These are phyloP conservation scores for Corynespora cassiicola DNA, from an alignment of 2,329 filamentous ascomycete genomes.

Conservation along the genomic window DNA sequence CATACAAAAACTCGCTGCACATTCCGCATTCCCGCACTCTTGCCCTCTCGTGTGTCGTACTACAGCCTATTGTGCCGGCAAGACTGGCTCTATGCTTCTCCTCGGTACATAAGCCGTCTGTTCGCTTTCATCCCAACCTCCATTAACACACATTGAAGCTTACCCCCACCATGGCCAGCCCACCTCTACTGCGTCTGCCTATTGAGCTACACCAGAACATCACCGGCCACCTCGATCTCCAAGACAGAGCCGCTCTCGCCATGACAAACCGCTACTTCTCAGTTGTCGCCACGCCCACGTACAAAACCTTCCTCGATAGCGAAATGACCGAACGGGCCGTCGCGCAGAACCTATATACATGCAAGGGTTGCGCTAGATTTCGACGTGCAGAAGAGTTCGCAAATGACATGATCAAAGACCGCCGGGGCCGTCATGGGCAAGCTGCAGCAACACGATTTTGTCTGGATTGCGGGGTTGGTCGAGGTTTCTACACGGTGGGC, in stretches of 20 bases:
- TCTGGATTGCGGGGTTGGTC: constrained; percentile 31
- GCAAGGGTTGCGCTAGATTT: constrained; percentile 27
- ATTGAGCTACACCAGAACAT: constrained; percentile 31
- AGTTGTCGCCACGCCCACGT: constrained; percentile 23
- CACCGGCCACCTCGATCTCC: constrained; percentile 24
- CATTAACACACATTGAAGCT: too few species aligned
- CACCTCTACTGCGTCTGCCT: constrained; percentile 28
- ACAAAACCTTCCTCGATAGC: constrained; percentile 25
- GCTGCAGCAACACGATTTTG: constrained; percentile 32
- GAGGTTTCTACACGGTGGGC: constrained; percentile 25
- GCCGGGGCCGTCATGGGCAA: constrained; percentile 25
- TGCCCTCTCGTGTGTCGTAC: constrained; percentile 14
- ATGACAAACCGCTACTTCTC: constrained; percentile 25
- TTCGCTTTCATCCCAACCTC: too few species aligned
- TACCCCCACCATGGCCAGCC: constrained; percentile 17
- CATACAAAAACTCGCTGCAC: too few species aligned
- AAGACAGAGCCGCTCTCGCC: constrained; percentile 23
- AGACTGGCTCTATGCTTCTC: not conserved
- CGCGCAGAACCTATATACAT: constrained; percentile 25
- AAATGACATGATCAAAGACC: constrained; percentile 38
- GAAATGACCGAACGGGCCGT: constrained; percentile 27
- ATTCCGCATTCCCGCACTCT: constrained; percentile 12
- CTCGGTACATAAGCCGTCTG: too few species aligned
- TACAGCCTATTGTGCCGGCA: constrained; percentile 6
- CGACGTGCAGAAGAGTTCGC: constrained; percentile 26